Conservation (phyloP, 495 filamentous ascomycete genomes). For the Aspergillus sparsus region DNA sequence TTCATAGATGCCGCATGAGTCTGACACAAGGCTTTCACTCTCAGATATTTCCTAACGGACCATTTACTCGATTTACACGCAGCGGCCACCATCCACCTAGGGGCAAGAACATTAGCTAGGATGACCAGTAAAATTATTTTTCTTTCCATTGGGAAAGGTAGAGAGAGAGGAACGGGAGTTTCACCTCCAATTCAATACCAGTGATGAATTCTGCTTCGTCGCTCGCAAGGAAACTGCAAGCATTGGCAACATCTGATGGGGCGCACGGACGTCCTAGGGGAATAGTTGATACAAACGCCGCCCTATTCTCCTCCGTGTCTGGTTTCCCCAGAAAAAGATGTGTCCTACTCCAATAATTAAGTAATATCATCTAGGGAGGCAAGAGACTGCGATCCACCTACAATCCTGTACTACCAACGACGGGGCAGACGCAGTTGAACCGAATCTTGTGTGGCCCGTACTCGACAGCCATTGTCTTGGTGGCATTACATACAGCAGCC, state of each 20-base stretch:
- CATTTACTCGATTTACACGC: constrained; percentile 15
- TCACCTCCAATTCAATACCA: constrained; percentile 33
- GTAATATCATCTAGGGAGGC: neutral
- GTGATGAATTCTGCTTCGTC: constrained; percentile 66
- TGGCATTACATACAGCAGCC: constrained; percentile 58
- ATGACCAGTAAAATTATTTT: too few relatives aligned
- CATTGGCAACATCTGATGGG: constrained; percentile 61
- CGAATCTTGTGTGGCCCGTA: constrained; percentile 61
- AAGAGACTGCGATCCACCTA: constrained; percentile 34
- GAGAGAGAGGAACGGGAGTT: neutral
- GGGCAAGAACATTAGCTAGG: neutral
- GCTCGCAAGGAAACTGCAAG: constrained; percentile 60
- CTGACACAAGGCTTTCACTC: too few relatives aligned
- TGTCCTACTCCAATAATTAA: constrained; percentile 19
- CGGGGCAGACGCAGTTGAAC: constrained; percentile 61
- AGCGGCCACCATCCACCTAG: constrained; percentile 25
- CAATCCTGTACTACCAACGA: constrained; percentile 59
- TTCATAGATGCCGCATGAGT: too few relatives aligned
- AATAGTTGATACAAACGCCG: constrained; percentile 62
- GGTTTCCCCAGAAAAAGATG: constrained; percentile 58
- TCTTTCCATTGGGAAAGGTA: too few relatives aligned
- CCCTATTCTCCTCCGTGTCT: constrained; percentile 61
- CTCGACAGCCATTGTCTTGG: constrained; percentile 63
- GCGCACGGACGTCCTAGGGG: constrained; percentile 61
- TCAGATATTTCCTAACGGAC: too few relatives aligned